Evolutionary conservation across 768 basidiomycete genomes (phyloP).

Genomic region (Mycena polygramma): DNA sequence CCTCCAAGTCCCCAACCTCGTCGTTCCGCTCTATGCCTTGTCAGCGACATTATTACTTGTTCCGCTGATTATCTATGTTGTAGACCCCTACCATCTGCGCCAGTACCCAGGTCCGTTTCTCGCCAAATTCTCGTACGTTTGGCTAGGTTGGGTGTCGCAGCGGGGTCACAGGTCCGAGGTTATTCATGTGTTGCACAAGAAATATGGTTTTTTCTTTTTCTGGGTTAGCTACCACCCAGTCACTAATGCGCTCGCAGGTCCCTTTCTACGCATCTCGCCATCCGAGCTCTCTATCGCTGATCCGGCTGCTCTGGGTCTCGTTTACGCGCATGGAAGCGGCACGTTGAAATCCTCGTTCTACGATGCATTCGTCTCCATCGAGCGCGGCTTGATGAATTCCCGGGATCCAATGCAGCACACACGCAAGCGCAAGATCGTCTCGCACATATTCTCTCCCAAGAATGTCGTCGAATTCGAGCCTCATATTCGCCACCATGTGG

Average conservation of each 20-base stretch:
- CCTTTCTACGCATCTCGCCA: constrained; percentile 77
- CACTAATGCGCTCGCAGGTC: constrained; percentile 54
- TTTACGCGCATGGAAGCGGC: constrained; percentile 89
- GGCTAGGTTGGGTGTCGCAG: constrained; percentile 75
- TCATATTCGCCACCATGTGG: constrained; percentile 73
- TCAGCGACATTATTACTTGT: constrained; percentile 41
- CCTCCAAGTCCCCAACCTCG: no score
- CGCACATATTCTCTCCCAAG: constrained; percentile 88
- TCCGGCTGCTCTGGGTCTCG: constrained; percentile 77
- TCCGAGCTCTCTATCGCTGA: constrained; percentile 84
- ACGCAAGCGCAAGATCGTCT: constrained; percentile 92
- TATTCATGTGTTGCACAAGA: constrained; percentile 79
- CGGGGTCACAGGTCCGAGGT: constrained; percentile 81
- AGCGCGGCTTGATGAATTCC: constrained; percentile 83
- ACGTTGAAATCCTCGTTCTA: constrained; percentile 83
- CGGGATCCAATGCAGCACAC: constrained; percentile 83
- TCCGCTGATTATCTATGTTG: constrained; percentile 65
- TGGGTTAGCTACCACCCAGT: not conserved
- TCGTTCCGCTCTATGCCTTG: no score
- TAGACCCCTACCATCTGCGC: constrained; percentile 70
- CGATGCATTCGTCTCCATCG: constrained; percentile 82
- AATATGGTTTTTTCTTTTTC: constrained; percentile 67
- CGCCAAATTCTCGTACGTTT: constrained; percentile 79
- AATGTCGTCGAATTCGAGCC: constrained; percentile 89
- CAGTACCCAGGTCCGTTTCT: constrained; percentile 74